phyloP scores from a whole-genome alignment of 225 moss, liverwort and hornwort species.

The Takakia lepidozioides region DNA sequence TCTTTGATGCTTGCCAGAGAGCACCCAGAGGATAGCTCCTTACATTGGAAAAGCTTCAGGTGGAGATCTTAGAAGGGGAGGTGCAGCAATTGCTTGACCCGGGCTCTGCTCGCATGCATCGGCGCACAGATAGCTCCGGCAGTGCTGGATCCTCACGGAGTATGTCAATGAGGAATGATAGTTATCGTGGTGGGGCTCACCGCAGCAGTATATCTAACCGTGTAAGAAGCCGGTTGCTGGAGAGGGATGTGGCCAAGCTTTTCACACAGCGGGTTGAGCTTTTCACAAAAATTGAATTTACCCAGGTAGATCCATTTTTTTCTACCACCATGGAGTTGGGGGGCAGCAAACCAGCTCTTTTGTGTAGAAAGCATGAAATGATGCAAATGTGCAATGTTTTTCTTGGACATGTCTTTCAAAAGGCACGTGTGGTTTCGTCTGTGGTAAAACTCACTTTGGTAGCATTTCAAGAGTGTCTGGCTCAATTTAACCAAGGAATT shows the following conservation, averaged over 20 bases:
- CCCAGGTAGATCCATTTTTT: slow-evolving; percentile 48
- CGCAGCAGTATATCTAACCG: slow-evolving; percentile 37
- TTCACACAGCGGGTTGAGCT: slow-evolving; percentile 70
- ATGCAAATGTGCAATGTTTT: no score
- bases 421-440: no score
- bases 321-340: background rate
- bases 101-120: slow-evolving; percentile 52
- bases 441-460: no score
- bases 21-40: no score
- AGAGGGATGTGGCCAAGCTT: slow-evolving; percentile 74
- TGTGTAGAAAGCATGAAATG: background rate
- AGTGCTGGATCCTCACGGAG: slow-evolving; percentile 60
- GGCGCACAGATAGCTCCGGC: slow-evolving; percentile 55
- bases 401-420: no score
- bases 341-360: background rate
- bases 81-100: slow-evolving; percentile 75
- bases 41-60: no score
- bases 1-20: no score
- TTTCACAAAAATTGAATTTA: slow-evolving; percentile 82
- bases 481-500: no score
- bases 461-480: no score
- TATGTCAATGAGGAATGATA: slow-evolving; percentile 34
- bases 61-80: slow-evolving; percentile 63
- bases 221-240: slow-evolving; percentile 47
- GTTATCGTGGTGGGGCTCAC: slow-evolving; percentile 21